Evolutionary conservation across 177 flowering plant species (phyloP), one percentile per base, ranked within the genome.

Genomic region (Telopea speciosissima): DNA sequence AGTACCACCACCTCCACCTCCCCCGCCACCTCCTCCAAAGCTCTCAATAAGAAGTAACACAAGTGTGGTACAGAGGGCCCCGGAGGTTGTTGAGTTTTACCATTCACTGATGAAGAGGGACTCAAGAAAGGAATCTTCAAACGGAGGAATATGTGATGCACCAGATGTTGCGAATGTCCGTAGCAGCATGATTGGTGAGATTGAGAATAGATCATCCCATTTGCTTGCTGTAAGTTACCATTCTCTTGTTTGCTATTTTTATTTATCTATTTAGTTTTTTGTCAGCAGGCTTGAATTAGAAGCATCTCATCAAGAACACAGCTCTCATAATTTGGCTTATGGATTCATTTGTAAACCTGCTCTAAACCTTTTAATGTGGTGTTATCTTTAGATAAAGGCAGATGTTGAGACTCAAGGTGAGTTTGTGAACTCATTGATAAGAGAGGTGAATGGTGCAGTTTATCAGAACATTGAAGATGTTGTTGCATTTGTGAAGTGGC

Each of bases 331-430:
- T 58, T 58, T 58, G 8, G 23, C 59, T 58, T 49, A 21, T n/a
- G 17, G 26, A 61, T 10, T 1, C 24, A 60, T 13, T 5, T 5
- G 24, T 42, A 62, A 17, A 24, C 58, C 0, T 23, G 19, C 8
- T 26, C 62, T 70, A 44, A 70, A 24, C 28, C 17, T 28, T 49
- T 14, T 40, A 25, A 65, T 73, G 7, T 36, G 49, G 9, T 73
- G 24, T 19, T 73, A 26, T 74, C 9, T 79, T 70, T 63, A 94
- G 97, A 89, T 92, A 72, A 94, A 89, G 81, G 92, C 89, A 59
- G 97, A 92, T 80, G 88, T 94, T 68, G 95, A 92, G 76, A 94
- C 97, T 24, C 97, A 94, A 83, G 97, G 95, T 62, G 97, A 90
- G 67, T 94, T 94, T 73, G 92, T 94, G 42, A 90, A 86, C 59